Conservation (phyloP, 2,329 filamentous ascomycete genomes). For the Neonectria sp. region DNA sequence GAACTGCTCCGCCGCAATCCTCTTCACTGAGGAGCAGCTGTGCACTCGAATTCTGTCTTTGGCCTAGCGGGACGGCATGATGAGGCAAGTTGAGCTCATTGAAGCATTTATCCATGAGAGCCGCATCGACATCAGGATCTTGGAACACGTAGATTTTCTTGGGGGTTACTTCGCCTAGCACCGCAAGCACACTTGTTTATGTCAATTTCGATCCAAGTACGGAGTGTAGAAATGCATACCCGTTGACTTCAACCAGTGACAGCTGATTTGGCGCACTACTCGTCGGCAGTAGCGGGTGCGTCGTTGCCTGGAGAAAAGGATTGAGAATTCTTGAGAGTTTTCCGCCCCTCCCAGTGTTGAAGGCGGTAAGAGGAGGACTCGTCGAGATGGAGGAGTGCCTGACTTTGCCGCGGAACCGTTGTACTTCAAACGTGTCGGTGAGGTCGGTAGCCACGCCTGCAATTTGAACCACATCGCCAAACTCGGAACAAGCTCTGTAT, state of each 20-base stretch:
- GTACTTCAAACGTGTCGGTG: conserved; percentile 28
- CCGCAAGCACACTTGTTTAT: conserved; percentile 22
- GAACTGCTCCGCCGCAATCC: conserved; percentile 19
- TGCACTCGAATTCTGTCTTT: not conserved
- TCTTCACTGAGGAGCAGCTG: conserved; percentile 11
- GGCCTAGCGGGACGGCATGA: not conserved
- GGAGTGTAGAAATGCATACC: not conserved
- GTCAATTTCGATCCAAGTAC: not conserved
- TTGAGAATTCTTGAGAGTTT: conserved; percentile 34
- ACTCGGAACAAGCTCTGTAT: conserved; percentile 22
- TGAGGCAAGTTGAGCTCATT: conserved; percentile 34
- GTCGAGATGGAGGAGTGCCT: not conserved
- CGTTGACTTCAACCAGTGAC: conserved; percentile 31
- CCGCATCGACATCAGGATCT: conserved; percentile 18
- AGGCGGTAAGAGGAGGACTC: conserved; percentile 22
- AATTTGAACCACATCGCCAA: conserved; percentile 33
- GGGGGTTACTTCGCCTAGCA: conserved; percentile 18
- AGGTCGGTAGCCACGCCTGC: conserved; percentile 27
- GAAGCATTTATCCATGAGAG: conserved; percentile 34
- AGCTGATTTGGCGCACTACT: conserved; percentile 33
- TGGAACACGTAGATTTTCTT: conserved; percentile 27
- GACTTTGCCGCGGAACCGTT: conserved; percentile 23
- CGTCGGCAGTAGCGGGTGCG: conserved; percentile 27
- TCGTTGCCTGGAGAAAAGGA: conserved; percentile 31
- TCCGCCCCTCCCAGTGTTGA: conserved; percentile 27